Evolutionary conservation across 2,329 filamentous ascomycete genomes (phyloP), one percentile per base, ranked within the genome.

Genomic region (Rosellinia necatrix): DNA sequence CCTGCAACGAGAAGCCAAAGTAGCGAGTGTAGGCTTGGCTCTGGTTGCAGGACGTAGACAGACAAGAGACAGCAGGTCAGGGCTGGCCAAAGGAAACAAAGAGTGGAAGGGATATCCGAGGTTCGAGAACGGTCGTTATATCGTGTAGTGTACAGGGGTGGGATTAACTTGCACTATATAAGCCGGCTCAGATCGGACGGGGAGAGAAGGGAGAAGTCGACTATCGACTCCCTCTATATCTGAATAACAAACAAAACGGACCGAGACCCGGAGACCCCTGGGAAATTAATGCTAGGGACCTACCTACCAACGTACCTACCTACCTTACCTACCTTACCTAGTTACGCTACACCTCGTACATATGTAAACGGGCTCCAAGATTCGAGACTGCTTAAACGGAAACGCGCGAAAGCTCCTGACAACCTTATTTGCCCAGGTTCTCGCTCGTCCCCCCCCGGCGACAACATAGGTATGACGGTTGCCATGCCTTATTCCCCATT

Each of bases 141-240:
- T n/a, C n/a, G n/a, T n/a, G n/a, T n/a, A n/a, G n/a, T n/a, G n/a
- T 48, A 43, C 53, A 53, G 46, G 53, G 53, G 42, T 57, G 43
- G 13, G 46, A 25, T 34, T 19, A 49, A 46, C 42, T 56, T 48
- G 43, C n/a, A n/a, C n/a, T 52, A 48, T 52, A 42, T 19, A 19
- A 30, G 27, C 15, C 4, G n/a, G n/a, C 21, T 37, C 10, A n/a
- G n/a, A n/a, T n/a, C n/a, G n/a, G n/a, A n/a, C n/a, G n/a, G n/a
- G n/a, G n/a, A n/a, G n/a, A n/a, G n/a, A n/a, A n/a, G n/a, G n/a
- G n/a, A n/a, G n/a, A n/a, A n/a, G n/a, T n/a, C n/a, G n/a, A n/a
- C n/a, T n/a, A n/a, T n/a, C n/a, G n/a, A n/a, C n/a, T n/a, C n/a
- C n/a, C n/a, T n/a, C n/a, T n/a, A 24, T 48, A 54, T 42, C 47